phyloP scores from a whole-genome alignment of 2,329 filamentous ascomycete genomes.

The Pseudopyricularia cyperi region DNA sequence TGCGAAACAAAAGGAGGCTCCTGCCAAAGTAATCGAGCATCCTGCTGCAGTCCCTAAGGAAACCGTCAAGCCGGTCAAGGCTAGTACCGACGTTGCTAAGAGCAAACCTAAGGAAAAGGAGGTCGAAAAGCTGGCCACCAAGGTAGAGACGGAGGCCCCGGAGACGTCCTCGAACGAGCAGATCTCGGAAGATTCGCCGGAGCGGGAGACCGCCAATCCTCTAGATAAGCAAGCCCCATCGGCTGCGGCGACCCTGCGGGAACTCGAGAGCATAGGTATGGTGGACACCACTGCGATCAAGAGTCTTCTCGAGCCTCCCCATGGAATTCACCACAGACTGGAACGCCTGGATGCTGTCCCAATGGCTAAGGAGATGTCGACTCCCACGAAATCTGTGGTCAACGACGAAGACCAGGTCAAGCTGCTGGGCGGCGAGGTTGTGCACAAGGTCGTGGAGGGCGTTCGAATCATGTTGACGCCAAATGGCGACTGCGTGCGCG shows the following conservation, averaged over 20 bases:
- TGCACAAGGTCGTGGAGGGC: slow-evolving; percentile 50
- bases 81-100: background rate
- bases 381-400: slow-evolving; percentile 32
- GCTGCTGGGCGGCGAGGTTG: slow-evolving; percentile 41
- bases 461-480: slow-evolving; percentile 61
- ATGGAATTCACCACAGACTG: background rate
- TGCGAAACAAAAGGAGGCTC: background rate
- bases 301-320: background rate
- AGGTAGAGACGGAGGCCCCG: background rate
- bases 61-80: slow-evolving; percentile 1
- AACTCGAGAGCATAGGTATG: slow-evolving; percentile 6
- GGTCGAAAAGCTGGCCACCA: slow-evolving; percentile 3
- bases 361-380: slow-evolving; percentile 4
- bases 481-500: slow-evolving; percentile 63
- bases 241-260: slow-evolving; percentile 6
- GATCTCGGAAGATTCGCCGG: background rate
- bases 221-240: slow-evolving; percentile 5
- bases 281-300: slow-evolving; percentile 4
- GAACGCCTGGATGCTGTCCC: background rate
- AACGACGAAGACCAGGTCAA: slow-evolving; percentile 40
- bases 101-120: slow-evolving; percentile 2
- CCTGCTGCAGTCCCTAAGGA: background rate
- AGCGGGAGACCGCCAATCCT: slow-evolving; percentile 2
- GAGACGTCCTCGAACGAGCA: background rate
- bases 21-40: background rate